Evolutionary conservation across 768 basidiomycete species (phyloP).

Genomic region (Lactarius sanguifluus): DNA sequence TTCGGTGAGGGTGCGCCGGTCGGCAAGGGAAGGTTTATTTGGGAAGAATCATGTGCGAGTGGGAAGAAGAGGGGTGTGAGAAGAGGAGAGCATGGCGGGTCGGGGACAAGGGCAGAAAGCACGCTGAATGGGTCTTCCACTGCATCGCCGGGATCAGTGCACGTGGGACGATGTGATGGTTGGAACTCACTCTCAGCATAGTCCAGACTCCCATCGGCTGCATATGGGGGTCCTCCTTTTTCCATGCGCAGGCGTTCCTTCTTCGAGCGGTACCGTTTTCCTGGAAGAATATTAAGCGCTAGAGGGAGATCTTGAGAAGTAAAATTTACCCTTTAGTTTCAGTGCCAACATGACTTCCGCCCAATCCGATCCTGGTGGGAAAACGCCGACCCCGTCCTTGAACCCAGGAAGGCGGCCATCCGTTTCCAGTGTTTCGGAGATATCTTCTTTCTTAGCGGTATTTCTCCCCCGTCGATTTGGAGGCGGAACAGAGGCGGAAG

Average conservation of each 20-base stretch:
- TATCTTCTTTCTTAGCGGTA: conserved; percentile 38
- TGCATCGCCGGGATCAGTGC: conserved; percentile 33
- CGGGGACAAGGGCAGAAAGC: conserved; percentile 61
- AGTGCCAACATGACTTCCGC: conserved; percentile 70
- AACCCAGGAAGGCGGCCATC: conserved; percentile 76
- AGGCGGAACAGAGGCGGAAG: conserved; percentile 21
- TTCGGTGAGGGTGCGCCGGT: conserved; percentile 35
- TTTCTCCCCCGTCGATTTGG: conserved; percentile 39
- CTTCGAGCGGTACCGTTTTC: conserved; percentile 78
- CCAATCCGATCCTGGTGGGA: conserved; percentile 69
- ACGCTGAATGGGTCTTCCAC: conserved; percentile 80
- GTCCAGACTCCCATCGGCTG: conserved; percentile 76
- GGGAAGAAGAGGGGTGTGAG: conserved; percentile 55
- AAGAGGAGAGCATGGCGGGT: conserved; percentile 53
- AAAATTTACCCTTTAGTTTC: conserved; percentile 64
- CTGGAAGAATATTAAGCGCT: conserved; percentile 37
- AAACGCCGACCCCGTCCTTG: conserved; percentile 71
- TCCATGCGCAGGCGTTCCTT: conserved; percentile 78
- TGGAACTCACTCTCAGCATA: conserved; percentile 62
- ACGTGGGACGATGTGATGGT: conserved; percentile 17
- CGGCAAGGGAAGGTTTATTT: conserved; percentile 33
- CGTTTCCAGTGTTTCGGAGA: conserved; percentile 55
- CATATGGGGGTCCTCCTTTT: conserved; percentile 68
- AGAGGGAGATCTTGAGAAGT: not conserved
- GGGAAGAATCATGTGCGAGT: conserved; percentile 31